Base-by-base conservation (phyloP, 176 grass and related monocot species). In the Aegilops umbellulata region DNA sequence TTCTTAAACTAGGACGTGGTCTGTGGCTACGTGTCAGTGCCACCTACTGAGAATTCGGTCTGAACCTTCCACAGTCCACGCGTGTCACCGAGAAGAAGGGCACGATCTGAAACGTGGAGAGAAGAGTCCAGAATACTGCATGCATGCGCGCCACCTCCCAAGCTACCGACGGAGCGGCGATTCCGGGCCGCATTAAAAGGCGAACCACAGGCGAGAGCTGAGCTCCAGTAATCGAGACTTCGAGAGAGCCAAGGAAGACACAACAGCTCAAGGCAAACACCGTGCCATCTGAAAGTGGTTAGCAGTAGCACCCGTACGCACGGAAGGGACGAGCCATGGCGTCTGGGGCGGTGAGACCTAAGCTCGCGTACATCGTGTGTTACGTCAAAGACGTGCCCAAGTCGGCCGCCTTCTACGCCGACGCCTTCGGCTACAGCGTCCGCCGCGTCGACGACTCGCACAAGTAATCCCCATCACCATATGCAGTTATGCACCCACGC, bases 361-460 rank as follows among this genome's bases (percentile, higher is more conserved):
- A 32, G 12, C 80, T 92, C 10, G 86, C 84, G 69, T 94, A 98
- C 88, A 82, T 69, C 38, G 84, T 95, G 31, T 47, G 91, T 24
- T 98, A 98, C 83, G 90, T 91, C 15, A 22, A 17, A 58, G 93
- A 95, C 78, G 93, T 95, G 20, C 79, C 51, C 55, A 89, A 89
- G 80, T 79, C 93, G 8, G 90, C 79, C 7, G 84, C 69, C 46
- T 98, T 95, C 83, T 98, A 98, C 82, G 65, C 91, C 38, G n/a
- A 39, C 12, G 84, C 91, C 12, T 98, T 95, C 65, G 91, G 91
- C 83, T 95, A 92, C 93, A 46, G 7, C 53, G 95, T 98, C 65
- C 95, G 91, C 58, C 88, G 86, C 81, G 81, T 95, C 35, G 90
- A 92, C 53, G n/a, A 90, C 31, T 94, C 91, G 16, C 76, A 71